phyloP scores from a whole-genome alignment of 2,329 filamentous ascomycete species.

The Fusarium sp. region DNA sequence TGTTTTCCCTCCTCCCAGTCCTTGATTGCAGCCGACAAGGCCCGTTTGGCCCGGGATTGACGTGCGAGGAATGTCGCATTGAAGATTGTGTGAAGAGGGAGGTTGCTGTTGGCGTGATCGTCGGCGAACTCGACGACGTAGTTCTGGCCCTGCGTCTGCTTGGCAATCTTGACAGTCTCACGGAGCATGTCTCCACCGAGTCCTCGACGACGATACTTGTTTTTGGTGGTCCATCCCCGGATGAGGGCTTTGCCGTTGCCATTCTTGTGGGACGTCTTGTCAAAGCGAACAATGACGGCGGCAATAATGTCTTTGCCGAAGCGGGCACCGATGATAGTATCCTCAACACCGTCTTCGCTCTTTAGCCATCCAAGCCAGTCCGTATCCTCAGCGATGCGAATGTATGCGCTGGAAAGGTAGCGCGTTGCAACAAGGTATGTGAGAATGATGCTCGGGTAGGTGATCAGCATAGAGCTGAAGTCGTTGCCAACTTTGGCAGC shows the following conservation, averaged over 20 bases:
- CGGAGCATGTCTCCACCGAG: constrained; percentile 79
- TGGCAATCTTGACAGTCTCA: constrained; percentile 75
- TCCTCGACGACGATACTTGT: constrained; percentile 76
- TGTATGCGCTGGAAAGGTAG: constrained; percentile 71
- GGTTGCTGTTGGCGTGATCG: constrained; percentile 79
- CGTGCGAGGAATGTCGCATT: constrained; percentile 67
- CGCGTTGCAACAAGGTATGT: constrained; percentile 71
- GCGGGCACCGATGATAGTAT: constrained; percentile 73
- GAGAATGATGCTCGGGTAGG: constrained; percentile 72
- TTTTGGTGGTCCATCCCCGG: constrained; percentile 82
- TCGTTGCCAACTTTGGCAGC: constrained; percentile 59
- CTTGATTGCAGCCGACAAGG: constrained; percentile 52
- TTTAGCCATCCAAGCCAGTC: constrained; percentile 70
- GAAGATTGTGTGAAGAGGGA: constrained; percentile 70
- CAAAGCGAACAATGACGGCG: constrained; percentile 74
- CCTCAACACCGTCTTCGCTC: constrained; percentile 54
- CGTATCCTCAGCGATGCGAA: constrained; percentile 72
- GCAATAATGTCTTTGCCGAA: constrained; percentile 77
- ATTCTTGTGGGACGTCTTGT: neutral
- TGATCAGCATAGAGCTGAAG: constrained; percentile 64
- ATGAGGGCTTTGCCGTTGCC: constrained; percentile 71
- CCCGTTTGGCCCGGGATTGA: constrained; percentile 65
- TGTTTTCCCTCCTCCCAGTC: constrained; percentile 30
- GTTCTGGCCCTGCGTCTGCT: constrained; percentile 71
- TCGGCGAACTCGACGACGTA: constrained; percentile 75